Evolutionary conservation across 805 yeast genomes (phyloP), one percentile per base, ranked within the genome.

Genomic region (Candida oleophila): DNA sequence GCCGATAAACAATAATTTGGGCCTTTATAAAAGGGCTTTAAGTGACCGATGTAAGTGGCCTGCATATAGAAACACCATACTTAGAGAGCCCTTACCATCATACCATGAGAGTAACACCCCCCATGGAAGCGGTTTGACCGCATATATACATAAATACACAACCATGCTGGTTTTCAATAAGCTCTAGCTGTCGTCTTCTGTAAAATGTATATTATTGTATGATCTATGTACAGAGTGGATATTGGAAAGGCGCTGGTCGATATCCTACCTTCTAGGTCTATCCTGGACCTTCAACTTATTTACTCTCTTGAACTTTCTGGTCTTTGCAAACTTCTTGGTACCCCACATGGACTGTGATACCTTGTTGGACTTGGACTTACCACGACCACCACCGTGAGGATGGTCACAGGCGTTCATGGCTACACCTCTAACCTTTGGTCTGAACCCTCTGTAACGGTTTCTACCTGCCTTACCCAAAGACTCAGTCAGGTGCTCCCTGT

Each of bases 301-400:
- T 53, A 77, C 83, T 65, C 88, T 78, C 71, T 88, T 89, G 62
- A 96, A 95, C 57, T 85, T 83, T 73, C 99, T 85, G 14, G 98
- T 94, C 81, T 89, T 91, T 74, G 82, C 91, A 47, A 89, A 86
- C 67, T 94, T 95, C 78, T 92, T 92, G 50, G 84, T 85, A 60
- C 99, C 99, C 97, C 98, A 92, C 66, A 95, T 95, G 46, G 96
- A 87, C 76, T 87, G 89, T 16, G 98, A 88, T 49, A 87, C 78
- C 74, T 89, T 92, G 71, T 92, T 91, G 53, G 96, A 89, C 83
- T 94, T 94, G 50, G 96, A 87, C 70, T 94, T 94, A 81, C 99
- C 99, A 79, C 99, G 85, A 73, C 99, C 99, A 85, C 99, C 99
- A 77, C 99, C 99, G 62, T 89, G 91, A 54, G 99, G 99, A 75